phyloP scores from a whole-genome alignment of 768 basidiomycete species.

The Lyophyllum semitale region DNA sequence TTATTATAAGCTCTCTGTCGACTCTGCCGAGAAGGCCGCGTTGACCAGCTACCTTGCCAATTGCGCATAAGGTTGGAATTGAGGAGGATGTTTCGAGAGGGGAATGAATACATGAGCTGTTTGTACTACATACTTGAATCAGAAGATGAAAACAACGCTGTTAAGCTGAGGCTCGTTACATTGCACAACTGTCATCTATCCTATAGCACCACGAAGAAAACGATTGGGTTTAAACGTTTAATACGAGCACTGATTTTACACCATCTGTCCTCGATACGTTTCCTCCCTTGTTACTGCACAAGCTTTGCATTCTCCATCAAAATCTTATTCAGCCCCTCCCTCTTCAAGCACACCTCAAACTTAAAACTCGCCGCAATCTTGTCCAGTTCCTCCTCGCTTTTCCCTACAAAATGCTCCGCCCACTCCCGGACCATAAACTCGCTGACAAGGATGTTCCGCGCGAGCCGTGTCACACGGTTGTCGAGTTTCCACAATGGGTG shows the following conservation, averaged over 20 bases:
- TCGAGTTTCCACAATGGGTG: slow-evolving; percentile 63
- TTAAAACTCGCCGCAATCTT: slow-evolving; percentile 74
- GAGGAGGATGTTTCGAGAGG: neutral
- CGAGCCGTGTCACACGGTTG: slow-evolving; percentile 55
- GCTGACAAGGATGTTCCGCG: slow-evolving; percentile 67
- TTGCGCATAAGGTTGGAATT: slow-evolving; percentile 19
- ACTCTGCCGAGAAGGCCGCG: slow-evolving; percentile 52
- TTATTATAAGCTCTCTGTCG: slow-evolving; percentile 48
- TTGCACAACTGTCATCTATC: too few species aligned
- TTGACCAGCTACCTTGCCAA: slow-evolving; percentile 37
- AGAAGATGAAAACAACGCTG: too few species aligned
- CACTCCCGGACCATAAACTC: slow-evolving; percentile 76
- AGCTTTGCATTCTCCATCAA: slow-evolving; percentile 43
- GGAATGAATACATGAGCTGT: too few species aligned
- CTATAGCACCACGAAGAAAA: too few species aligned
- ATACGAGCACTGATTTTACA: too few species aligned
- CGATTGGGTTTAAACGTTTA: too few species aligned
- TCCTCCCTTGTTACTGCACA: slow-evolving; percentile 12
- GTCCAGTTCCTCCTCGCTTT: slow-evolving; percentile 63
- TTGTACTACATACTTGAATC: too few species aligned
- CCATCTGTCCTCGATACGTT: neutral
- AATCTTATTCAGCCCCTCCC: slow-evolving; percentile 65
- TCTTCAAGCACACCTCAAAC: slow-evolving; percentile 67
- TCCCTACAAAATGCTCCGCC: slow-evolving; percentile 68
- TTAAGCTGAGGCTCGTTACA: too few species aligned